These are phyloP conservation scores for Gaultheria prostrata DNA, from an alignment of 148 eudicot genomes.

Conservation along the genomic window DNA sequence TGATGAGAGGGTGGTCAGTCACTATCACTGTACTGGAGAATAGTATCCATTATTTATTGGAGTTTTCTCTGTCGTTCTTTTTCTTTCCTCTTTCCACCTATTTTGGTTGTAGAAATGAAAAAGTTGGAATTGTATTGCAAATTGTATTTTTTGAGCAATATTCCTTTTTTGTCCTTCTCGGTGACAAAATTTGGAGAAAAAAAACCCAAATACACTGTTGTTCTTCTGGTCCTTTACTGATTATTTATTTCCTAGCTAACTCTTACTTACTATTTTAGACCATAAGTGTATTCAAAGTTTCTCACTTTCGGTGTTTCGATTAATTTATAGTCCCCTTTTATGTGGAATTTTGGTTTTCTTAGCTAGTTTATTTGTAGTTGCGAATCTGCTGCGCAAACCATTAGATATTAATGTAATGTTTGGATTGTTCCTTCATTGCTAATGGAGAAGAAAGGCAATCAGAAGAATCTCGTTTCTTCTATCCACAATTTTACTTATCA, in stretches of 20 bases:
- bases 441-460: not conserved
- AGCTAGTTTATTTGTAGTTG: not conserved
- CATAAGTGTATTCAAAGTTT: not conserved
- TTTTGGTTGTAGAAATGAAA: not conserved
- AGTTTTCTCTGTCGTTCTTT: not conserved
- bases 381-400: not conserved
- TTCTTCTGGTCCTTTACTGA: not conserved
- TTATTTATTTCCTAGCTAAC: not conserved
- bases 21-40: not conserved
- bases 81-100: not conserved
- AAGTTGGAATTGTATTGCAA: not conserved
- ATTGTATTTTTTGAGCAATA: not conserved
- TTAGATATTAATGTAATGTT: not conserved
- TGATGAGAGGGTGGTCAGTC: slow-evolving; percentile 1
- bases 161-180: not conserved
- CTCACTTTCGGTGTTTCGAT: slow-evolving; percentile 15
- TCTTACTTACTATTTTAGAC: not conserved
- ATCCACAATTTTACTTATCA: not conserved
- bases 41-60: not conserved
- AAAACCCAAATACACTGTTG: not conserved
- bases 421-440: not conserved
- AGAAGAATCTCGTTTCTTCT: slow-evolving; percentile 7
- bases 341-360: not conserved
- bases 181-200: not conserved
- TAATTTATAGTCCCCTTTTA: not conserved